Evolutionary conservation across 306 rosid species (phyloP), one percentile per base, ranked within the genome.

Genomic region (Trichosanthes cucumerina): DNA sequence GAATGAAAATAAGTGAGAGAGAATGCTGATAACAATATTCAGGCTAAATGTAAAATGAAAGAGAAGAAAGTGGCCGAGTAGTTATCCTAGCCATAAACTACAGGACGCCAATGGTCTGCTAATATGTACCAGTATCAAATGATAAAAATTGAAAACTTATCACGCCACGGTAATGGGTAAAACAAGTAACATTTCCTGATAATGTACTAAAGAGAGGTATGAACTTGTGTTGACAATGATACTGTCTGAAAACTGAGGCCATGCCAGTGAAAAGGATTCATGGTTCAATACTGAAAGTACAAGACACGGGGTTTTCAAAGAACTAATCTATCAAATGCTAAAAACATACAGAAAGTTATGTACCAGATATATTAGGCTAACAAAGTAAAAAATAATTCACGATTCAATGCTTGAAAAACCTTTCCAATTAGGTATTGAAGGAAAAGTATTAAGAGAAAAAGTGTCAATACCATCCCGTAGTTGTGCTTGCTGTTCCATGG

Each of bases 401-500:
- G 77, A 72, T 15, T 8, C 26, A 21, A 38, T 38, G 79, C 38
- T 56, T 16, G 62, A n/a, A 53, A 14, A 49, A 11, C 16, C 41
- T 47, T 72, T 43, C 50, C 16, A 12, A 7, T 11, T 15, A 21
- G 36, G 15, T 10, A 53, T 15, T 10, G 47, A 33, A 28, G 63
- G 21, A 31, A 43, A 44, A 38, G 52, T 14, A 21, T 19, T 60
- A 74, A 15, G 60, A 81, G 80, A 26, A 52, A 24, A 82, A 75
- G 47, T 33, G 54, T 28, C 64, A 9, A 36, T 94, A 94, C 98
- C 98, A 85, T 94, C 98, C 85, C 96, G 88, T 41, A 94, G 93
- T 82, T 90, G 96, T 19, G 97, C 98, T 84, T 92, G 98, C 60
- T 94, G 98, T 80, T 94, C 96, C 98, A 94, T 92, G 83, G 98